Evolutionary conservation across 441 rosid genomes (phyloP).

Genomic region (Gossypium armourianum): DNA sequence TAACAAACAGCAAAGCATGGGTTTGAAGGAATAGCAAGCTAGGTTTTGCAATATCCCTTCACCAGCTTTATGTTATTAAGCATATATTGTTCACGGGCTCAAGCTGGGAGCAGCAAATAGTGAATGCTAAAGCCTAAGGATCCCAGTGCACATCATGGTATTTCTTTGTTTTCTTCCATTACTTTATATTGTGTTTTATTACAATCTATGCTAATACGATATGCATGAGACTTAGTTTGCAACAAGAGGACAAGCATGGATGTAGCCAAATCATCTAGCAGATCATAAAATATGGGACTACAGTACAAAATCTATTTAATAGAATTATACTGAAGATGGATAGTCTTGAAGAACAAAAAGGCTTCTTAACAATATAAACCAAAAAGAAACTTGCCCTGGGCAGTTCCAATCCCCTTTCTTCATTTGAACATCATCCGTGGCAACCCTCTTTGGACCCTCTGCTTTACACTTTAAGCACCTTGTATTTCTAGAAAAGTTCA

Average conservation of each 20-base stretch:
- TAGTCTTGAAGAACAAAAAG: background rate
- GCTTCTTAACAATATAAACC: background rate
- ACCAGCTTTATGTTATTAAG: background rate
- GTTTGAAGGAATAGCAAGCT: background rate
- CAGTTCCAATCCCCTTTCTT: conserved; percentile 87
- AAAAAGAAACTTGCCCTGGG: conserved; percentile 36
- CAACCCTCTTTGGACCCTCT: conserved; percentile 42
- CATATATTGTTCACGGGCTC: background rate
- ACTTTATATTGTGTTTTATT: background rate
- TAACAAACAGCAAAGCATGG: background rate
- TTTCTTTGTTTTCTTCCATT: background rate
- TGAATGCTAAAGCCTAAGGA: background rate
- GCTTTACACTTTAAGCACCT: conserved; percentile 56
- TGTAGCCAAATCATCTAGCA: background rate
- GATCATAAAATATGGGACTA: background rate
- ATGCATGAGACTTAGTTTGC: background rate
- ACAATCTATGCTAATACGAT: background rate
- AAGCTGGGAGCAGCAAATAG: background rate
- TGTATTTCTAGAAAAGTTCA: conserved; percentile 58
- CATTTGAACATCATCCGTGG: conserved; percentile 34
- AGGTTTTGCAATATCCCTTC: background rate
- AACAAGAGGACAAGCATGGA: background rate
- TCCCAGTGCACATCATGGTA: background rate
- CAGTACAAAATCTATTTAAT: background rate
- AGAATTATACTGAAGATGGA: background rate